These are phyloP conservation scores for Russula olivacea DNA, from an alignment of 768 basidiomycete genomes.

Conservation along the genomic window DNA sequence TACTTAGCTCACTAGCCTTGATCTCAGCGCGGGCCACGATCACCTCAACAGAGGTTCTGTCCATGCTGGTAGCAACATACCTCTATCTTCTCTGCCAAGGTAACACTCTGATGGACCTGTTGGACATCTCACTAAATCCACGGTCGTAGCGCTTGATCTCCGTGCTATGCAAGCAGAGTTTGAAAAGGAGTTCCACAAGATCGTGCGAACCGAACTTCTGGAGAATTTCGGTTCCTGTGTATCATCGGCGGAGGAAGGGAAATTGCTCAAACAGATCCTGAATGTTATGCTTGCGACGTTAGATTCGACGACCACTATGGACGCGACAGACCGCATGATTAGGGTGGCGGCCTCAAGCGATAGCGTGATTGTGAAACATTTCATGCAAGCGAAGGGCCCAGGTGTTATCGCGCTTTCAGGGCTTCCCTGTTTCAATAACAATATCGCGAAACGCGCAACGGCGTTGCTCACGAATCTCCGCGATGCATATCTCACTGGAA, in stretches of 20 bases:
- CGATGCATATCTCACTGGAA: constrained; percentile 52
- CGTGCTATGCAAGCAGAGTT: constrained; percentile 71
- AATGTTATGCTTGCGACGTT: constrained; percentile 45
- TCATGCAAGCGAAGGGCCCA: constrained; percentile 27
- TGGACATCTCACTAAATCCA: neutral
- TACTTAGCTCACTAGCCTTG: constrained; percentile 66
- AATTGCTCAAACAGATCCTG: constrained; percentile 37
- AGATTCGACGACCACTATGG: constrained; percentile 66
- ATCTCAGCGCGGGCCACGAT: constrained; percentile 78
- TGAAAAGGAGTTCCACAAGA: constrained; percentile 42
- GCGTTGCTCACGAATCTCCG: constrained; percentile 45
- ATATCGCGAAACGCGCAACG: constrained; percentile 44
- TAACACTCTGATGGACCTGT: neutral
- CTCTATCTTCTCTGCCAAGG: constrained; percentile 70
- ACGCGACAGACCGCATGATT: constrained; percentile 61
- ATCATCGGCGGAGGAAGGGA: constrained; percentile 30
- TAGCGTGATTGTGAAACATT: constrained; percentile 58
- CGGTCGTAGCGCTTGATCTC: constrained; percentile 56
- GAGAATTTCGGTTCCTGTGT: constrained; percentile 40
- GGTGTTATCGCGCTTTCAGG: constrained; percentile 27
- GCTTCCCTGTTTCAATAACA: constrained; percentile 50
- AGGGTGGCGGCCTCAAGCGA: constrained; percentile 61
- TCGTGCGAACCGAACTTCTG: constrained; percentile 47
- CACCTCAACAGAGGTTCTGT: constrained; percentile 69
- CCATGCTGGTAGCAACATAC: constrained; percentile 67